These are phyloP conservation scores for Rhododendron ferrugineum DNA, from an alignment of 148 eudicot genomes.

Conservation along the genomic window DNA sequence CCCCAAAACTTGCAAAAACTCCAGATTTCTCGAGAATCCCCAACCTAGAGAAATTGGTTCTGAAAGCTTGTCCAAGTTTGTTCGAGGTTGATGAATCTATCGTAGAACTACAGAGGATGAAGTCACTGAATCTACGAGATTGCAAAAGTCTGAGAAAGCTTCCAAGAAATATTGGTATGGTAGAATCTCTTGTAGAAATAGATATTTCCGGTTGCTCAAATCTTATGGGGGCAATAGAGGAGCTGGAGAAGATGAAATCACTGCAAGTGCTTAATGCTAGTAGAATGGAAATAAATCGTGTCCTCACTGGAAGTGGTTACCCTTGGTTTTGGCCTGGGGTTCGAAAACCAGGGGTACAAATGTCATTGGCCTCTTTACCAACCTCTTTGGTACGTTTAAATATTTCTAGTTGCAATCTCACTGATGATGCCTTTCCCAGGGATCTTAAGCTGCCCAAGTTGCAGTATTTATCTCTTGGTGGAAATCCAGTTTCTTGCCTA, in stretches of 20 bases:
- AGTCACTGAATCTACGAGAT: not conserved
- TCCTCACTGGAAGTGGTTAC: not conserved
- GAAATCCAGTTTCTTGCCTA: not conserved
- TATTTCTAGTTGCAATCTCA: not conserved
- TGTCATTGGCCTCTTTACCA: constrained; percentile 1
- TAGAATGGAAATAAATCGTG: not conserved
- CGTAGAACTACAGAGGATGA: not conserved
- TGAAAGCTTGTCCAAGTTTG: not conserved
- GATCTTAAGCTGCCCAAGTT: not conserved
- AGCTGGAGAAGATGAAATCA: not conserved
- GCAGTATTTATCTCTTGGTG: not conserved
- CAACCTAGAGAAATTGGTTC: not conserved
- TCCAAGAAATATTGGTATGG: no score
- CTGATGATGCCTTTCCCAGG: not conserved
- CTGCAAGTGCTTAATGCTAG: not conserved
- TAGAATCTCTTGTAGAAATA: no score
- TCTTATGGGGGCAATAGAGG: not conserved
- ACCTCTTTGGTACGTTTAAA: not conserved
- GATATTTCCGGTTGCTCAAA: not conserved
- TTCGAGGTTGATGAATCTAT: not conserved
- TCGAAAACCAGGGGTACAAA: not conserved
- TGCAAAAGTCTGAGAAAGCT: not conserved
- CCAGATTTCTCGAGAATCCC: not conserved
- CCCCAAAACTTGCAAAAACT: not conserved
- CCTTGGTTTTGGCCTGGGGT: not conserved